Evolutionary conservation across 2,329 filamentous ascomycete species (phyloP).

Genomic region (Metarhizium humberi): DNA sequence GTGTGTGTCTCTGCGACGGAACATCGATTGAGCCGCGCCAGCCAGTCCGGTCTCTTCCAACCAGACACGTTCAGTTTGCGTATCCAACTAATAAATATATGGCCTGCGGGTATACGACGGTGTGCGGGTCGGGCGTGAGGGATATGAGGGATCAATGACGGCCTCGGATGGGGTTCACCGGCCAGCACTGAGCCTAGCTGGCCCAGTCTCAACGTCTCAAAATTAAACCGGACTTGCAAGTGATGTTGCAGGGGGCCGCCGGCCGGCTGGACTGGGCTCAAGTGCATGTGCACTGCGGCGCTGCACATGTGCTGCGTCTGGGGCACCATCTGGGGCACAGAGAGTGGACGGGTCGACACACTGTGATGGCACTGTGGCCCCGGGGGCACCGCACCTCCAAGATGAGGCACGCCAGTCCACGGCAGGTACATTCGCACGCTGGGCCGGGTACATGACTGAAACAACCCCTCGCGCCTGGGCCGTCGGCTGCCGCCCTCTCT

Average conservation of each 20-base stretch:
- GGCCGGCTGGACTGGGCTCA: background rate
- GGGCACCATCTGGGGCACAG: no score
- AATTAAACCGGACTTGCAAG: no score
- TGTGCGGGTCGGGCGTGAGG: no score
- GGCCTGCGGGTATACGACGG: no score
- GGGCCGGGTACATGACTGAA: background rate
- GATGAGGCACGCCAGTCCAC: background rate
- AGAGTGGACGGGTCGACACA: background rate
- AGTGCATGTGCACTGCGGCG: background rate
- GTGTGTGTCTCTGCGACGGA: background rate
- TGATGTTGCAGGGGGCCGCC: no score
- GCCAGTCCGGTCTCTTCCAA: no score
- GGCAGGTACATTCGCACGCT: background rate
- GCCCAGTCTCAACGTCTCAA: no score
- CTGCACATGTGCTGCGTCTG: no score
- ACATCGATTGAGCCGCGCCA: background rate
- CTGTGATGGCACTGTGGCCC: slow-evolving; percentile 1
- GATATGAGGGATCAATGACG: background rate
- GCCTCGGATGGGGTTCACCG: background rate
- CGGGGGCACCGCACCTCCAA: background rate
- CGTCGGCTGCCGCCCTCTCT: background rate
- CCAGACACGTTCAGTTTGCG: background rate
- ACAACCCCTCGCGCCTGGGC: background rate
- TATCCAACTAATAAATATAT: no score
- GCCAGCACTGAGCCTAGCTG: no score